phyloP scores from a whole-genome alignment of 306 rosid genomes.

The Citrullus colocynthis region DNA sequence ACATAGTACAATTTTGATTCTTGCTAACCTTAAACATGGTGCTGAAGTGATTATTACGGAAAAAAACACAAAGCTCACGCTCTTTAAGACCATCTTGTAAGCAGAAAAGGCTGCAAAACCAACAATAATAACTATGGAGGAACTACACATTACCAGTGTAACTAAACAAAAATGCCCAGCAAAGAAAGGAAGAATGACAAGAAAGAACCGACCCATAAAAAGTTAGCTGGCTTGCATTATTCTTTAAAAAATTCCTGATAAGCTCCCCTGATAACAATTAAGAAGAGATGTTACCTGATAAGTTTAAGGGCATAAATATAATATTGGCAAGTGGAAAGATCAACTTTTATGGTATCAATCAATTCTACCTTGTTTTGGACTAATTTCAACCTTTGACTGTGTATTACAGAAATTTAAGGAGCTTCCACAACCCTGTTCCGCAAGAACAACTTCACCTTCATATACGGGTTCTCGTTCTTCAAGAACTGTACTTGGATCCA shows the following conservation, averaged over 20 bases:
- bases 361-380: constrained; percentile 56
- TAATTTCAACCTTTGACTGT: constrained; percentile 47
- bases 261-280: constrained; percentile 60
- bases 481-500: constrained; percentile 34
- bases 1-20: constrained; percentile 8
- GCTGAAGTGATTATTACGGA: constrained; percentile 98
- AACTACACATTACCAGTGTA: constrained; percentile 5
- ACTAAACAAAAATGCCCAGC: constrained; percentile 6
- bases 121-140: constrained; percentile 9
- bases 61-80: constrained; percentile 88
- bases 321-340: background rate
- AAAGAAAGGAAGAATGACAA: constrained; percentile 3
- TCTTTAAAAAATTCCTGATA: constrained; percentile 70
- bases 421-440: constrained; percentile 74
- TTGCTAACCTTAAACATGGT: constrained; percentile 93
- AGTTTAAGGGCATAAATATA: constrained; percentile 11
- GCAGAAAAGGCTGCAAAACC: constrained; percentile 73
- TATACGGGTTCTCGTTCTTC: constrained; percentile 76
- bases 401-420: constrained; percentile 21
- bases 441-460: constrained; percentile 87
- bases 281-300: constrained; percentile 3
- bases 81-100: constrained; percentile 94
- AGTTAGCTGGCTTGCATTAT: constrained; percentile 89
- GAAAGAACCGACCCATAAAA: constrained; percentile 48
- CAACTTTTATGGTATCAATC: background rate